Evolutionary conservation across 345 rosid genomes (phyloP).

Genomic region (Lepidium didymum): DNA sequence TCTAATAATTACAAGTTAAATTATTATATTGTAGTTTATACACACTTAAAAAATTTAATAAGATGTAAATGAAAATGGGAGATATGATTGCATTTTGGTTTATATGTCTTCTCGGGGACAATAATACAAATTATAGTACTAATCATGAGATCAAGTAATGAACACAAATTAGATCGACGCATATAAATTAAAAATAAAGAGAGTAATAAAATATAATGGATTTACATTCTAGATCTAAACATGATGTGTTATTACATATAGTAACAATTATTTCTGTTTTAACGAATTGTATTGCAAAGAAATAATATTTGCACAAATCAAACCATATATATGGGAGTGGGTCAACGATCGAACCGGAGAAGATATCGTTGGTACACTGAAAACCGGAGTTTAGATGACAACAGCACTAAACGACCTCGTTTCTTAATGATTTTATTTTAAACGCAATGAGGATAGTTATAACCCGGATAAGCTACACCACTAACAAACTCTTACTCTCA

Average conservation of each 20-base stretch:
- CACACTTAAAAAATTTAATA: background rate
- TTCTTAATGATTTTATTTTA: background rate
- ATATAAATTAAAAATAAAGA: background rate
- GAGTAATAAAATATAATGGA: background rate
- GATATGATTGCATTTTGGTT: constrained; percentile 61
- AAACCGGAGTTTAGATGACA: background rate
- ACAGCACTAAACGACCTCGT: background rate
- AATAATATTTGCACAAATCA: background rate
- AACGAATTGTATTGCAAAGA: background rate
- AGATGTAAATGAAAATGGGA: constrained; percentile 28
- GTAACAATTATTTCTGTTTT: background rate
- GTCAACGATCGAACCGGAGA: background rate
- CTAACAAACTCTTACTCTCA: background rate
- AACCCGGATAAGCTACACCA: background rate
- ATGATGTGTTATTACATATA: background rate
- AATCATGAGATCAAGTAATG: constrained; percentile 46
- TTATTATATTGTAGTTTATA: background rate
- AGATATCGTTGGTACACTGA: background rate
- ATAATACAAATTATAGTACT: constrained; percentile 49
- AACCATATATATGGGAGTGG: background rate
- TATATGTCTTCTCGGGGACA: constrained; percentile 54
- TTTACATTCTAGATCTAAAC: constrained; percentile 11
- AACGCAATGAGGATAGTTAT: constrained; percentile 2
- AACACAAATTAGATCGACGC: constrained; percentile 28
- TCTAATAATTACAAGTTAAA: constrained; percentile 14